Evolutionary conservation across 768 basidiomycete genomes (phyloP), one percentile per base, ranked within the genome.

Genomic region (Holtermannia corniformis): DNA sequence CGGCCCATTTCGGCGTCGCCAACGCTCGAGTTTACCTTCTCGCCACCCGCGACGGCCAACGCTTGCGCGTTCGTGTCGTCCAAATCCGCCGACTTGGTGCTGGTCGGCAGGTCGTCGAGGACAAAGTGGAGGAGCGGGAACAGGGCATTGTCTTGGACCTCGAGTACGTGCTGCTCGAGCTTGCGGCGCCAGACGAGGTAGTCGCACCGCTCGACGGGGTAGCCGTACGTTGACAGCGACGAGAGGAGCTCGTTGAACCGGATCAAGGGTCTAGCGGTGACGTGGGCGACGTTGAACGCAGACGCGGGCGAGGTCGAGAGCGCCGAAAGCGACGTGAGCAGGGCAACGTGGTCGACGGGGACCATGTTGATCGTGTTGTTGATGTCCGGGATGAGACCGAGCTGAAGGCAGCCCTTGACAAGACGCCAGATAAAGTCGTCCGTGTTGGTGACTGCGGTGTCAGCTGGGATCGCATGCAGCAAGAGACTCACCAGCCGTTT

Each of bases 291-390:
- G 5, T 63, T 56, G 55, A 70, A 70, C 10, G 54, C 43, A 24
- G 63, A 57, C n/a, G 61, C 60, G 72, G 41, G 83, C 79, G 1
- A 77, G 13, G 88, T 68, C 2, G 57, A 54, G 4, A 60, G 49
- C 0, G 85, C 81, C 0, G 92, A 85, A 3, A 87, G 76, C 0
- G 85, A 75, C 3, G 82, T 82, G 65, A 87, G 85, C 4, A 81
- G 79, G 1, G 95, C 91, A 57, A 99, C 92, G 69, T 92, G 87
- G 72, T 97, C 87, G 37, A 97, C 95, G 0, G 95, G 95, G 5
- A 92, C 88, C 85, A 96, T 92, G 75, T 99, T 99, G 65, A 99
- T 80, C 1, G 88, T 85, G 74, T 99, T 99, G 77, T 95, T 90
- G 72, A 99, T 96, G 68, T 99, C 88, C 10, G 95, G 95, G 2